Evolutionary conservation across 2,329 filamentous ascomycete genomes (phyloP).

Genomic region (Blastomyces silverae): DNA sequence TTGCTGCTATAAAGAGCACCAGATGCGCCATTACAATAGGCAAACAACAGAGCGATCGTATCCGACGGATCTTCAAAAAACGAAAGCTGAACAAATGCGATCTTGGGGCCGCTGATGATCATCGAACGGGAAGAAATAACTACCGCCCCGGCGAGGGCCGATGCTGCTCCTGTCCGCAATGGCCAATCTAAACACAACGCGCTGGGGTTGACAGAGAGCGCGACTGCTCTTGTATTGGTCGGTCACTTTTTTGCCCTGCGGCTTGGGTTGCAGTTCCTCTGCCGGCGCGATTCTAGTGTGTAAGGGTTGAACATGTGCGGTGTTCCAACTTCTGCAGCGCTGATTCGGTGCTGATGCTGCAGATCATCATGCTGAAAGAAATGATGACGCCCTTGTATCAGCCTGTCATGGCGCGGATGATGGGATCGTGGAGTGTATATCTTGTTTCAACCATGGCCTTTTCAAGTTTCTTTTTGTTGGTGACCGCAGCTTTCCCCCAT

Average conservation of each 20-base stretch:
- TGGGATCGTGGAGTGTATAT: neutral
- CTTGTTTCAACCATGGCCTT: too few relatives aligned
- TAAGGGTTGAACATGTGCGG: neutral
- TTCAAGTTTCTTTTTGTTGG: too few relatives aligned
- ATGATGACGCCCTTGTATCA: neutral
- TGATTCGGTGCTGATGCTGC: neutral
- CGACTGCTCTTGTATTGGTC: neutral
- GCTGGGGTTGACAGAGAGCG: too few relatives aligned
- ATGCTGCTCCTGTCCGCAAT: neutral
- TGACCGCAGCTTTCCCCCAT: too few relatives aligned
- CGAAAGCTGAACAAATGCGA: neutral
- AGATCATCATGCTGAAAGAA: neutral
- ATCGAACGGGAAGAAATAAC: neutral
- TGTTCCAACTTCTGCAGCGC: neutral
- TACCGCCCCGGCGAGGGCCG: conserved; percentile 1
- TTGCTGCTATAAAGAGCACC: neutral
- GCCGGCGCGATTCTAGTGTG: neutral
- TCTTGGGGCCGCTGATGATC: conserved; percentile 1
- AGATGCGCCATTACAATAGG: neutral
- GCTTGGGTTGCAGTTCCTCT: neutral
- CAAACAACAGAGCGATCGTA: neutral
- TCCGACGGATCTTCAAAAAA: neutral
- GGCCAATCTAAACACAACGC: neutral
- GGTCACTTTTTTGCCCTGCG: neutral
- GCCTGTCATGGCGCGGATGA: neutral